Evolutionary conservation across 1,284 basidiomycete genomes (phyloP), one percentile per base, ranked within the genome.

Genomic region (Ganoderma multipileum): DNA sequence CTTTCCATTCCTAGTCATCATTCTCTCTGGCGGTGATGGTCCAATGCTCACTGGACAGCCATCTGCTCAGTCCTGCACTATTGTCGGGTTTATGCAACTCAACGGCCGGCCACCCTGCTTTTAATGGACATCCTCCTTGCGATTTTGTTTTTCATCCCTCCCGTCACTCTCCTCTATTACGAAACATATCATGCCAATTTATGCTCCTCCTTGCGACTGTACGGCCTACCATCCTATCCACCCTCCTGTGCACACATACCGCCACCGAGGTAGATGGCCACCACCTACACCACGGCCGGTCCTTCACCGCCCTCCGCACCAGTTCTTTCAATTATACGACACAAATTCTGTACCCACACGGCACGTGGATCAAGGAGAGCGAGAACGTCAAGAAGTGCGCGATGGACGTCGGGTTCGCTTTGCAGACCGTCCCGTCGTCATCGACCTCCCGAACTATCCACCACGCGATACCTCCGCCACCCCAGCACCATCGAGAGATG

Each of bases 391-490:
- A 38, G n/a, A 38, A 14, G 55, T 12, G n/a, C 33, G n/a, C 20
- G 38, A 9, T 11, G n/a, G 23, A 5, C 63, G 54, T 44, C 52
- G 28, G 2, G 64, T 65, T 26, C 64, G 41, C 57, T 65, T 65
- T 44, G 64, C 42, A 23, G 57, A 65, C 6, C 28, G 59, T 6
- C 64, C 42, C n/a, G 36, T 20, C 38, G 14, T 60, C 42, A 28
- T 58, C 14, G 42, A 47, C 3, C 42, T 23, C 14, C 20, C 55
- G 16, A 36, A 30, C 55, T 33, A 57, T 18, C 26, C 55, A 28
- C 23, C 57, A 26, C 11, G 44, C 30, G 7, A 55, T 54, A 26
- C 23, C n/a, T 5, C 64, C n/a, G 8, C 57, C 42, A 33, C 36
- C 14, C n/a, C 28, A 9, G 55, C 55, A 38, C 30, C 55, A 12